Conservation (phyloP, 108 stramenopile species). For the Cyclotella sp. region DNA sequence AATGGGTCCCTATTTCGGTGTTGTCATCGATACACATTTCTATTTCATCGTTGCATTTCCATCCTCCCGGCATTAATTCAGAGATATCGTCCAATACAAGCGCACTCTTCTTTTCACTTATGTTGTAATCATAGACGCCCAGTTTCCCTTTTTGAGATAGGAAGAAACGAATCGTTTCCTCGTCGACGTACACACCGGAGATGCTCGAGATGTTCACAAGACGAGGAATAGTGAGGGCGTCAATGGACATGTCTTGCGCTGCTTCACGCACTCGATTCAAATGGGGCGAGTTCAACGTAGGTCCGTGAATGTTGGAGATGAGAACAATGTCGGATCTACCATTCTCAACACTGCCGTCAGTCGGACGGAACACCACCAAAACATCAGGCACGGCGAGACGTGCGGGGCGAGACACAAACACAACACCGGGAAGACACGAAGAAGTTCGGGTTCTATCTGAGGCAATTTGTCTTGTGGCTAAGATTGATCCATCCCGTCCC, state of each 20-base stretch:
- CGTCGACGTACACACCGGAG: slow-evolving; percentile 28
- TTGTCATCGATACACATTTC: slow-evolving; percentile 22
- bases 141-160: slow-evolving; percentile 35
- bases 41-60: slow-evolving; percentile 7
- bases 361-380: slow-evolving; percentile 34
- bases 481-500: slow-evolving; percentile 64
- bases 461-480: slow-evolving; percentile 65
- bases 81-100: slow-evolving; percentile 41
- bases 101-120: slow-evolving; percentile 21
- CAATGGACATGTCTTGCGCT: slow-evolving; percentile 59
- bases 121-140: slow-evolving; percentile 54
- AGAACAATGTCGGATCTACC: slow-evolving; percentile 44
- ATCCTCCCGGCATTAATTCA: slow-evolving; percentile 4
- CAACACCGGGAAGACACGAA: slow-evolving; percentile 9
- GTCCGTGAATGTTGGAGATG: slow-evolving; percentile 76
- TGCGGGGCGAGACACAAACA: slow-evolving; percentile 12
- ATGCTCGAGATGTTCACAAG: not conserved
- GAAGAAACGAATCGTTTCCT: slow-evolving; percentile 52
- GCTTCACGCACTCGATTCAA: slow-evolving; percentile 52
- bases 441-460: not conserved
- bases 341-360: slow-evolving; percentile 24
- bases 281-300: slow-evolving; percentile 57
- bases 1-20: slow-evolving; percentile 29
- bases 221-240: slow-evolving; percentile 33
- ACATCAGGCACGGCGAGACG: slow-evolving; percentile 22